These are phyloP conservation scores for Eucalyptus regnans DNA, from an alignment of 345 rosid species.

Conservation along the genomic window DNA sequence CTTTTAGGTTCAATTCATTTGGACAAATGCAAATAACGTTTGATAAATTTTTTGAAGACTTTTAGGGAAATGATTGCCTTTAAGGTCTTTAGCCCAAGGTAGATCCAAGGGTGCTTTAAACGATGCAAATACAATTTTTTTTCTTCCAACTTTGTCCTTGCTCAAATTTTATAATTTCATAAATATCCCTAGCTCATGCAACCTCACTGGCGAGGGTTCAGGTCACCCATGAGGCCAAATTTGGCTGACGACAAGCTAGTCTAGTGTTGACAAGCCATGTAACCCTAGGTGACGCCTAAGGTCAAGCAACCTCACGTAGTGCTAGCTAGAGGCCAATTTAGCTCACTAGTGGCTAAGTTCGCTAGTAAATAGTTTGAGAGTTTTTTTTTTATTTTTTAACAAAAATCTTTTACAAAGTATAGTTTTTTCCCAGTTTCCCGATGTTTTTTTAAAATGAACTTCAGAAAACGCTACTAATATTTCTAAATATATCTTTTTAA, in stretches of 20 bases:
- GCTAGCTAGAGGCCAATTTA: background rate
- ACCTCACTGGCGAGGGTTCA: background rate
- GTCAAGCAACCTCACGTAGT: accelerated
- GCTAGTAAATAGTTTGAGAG: background rate
- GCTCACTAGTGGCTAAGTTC: background rate
- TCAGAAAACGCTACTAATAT: background rate
- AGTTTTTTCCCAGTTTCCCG: accelerated
- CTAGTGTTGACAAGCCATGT: background rate
- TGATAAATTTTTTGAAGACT: too few species aligned
- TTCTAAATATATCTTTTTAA: too few species aligned
- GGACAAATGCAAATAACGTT: accelerated
- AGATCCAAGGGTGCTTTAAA: background rate
- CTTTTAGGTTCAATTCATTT: background rate
- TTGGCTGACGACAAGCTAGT: background rate
- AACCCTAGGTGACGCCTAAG: accelerated
- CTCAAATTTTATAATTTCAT: background rate
- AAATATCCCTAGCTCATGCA: background rate
- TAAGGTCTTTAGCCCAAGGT: background rate
- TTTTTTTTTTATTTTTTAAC: too few species aligned
- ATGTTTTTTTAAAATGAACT: background rate
- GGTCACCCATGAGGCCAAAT: background rate
- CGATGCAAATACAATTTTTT: too few species aligned
- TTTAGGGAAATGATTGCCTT: too few species aligned
- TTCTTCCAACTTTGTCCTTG: background rate
- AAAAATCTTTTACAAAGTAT: background rate